Base-by-base conservation (phyloP, 2,329 filamentous ascomycete species). In the Hortaea werneckii region DNA sequence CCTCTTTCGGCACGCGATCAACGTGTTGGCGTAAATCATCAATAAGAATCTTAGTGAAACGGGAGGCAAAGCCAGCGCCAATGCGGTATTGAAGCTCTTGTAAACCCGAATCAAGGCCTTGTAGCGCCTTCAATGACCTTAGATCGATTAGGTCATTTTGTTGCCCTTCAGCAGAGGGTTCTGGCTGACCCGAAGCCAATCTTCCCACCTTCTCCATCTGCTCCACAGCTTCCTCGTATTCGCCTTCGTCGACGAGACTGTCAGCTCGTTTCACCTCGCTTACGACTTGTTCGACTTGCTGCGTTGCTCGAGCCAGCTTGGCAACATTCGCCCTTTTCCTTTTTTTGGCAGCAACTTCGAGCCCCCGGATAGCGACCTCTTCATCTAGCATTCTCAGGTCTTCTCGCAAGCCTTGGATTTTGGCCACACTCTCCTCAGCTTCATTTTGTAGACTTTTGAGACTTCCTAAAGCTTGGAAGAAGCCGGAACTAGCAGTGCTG, bases 401-500 rank as follows among this genome's bases (percentile, higher is more conserved):
- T 56, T 80, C 78, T 47, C 92, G 77, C 37, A 98, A 64, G 0
- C 77, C 74, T 60, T 88, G 87, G 48, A 98, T 98, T 50, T 85
- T 81, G 6, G 83, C 75, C 1, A 98, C 89, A 2, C 90, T 96
- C 47, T 94, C 86, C 8, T 88, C 84, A 5, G 92, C 89, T 65
- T 98, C 92, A 0, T 83, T 83, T 62, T 98, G 90, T 8, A 98
- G 72, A 61, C 95, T 87, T 54, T 87, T 84, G 30, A 98, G 71
- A 0, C 89, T 94, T 0, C 92, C 90, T 1, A 98, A 72, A 0
- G 92, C 92, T 0, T 88, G 89, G 59, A 98, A 98, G 65, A 98
- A 98, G 0, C 90, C 95, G 0, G 87, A 88, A 0, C 92, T 96
- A 1, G 92, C 92, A 0, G 86, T 88, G 2, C 90, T 96, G 51